Conservation (phyloP, 805 yeast genomes). For the Tetrapisispora iriomotensis region DNA sequence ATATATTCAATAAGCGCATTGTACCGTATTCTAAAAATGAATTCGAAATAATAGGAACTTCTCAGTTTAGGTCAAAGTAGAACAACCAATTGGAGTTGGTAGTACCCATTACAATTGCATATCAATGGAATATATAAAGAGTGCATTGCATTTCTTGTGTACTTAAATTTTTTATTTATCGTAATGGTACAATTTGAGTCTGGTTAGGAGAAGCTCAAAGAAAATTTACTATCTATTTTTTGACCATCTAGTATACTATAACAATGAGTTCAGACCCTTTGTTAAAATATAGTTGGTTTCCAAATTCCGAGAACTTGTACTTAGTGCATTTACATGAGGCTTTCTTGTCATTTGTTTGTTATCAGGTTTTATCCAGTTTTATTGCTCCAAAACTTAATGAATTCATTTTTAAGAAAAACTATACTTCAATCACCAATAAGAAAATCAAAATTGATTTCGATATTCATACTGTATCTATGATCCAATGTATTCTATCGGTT, state of each 20-base stretch:
- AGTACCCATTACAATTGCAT: no score
- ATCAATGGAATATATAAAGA: no score
- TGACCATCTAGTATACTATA: no score
- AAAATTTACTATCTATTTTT: neutral
- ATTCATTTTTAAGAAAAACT: conserved; percentile 41
- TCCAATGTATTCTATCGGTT: conserved; percentile 67
- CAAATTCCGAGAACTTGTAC: conserved; percentile 34
- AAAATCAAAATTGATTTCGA: conserved; percentile 67
- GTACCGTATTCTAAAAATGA: no score
- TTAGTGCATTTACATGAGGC: conserved; percentile 71
- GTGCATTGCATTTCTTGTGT: no score
- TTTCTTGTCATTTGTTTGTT: conserved; percentile 47
- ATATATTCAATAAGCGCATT: no score
- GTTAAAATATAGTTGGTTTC: conserved; percentile 21
- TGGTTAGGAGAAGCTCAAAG: neutral
- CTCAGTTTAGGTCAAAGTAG: no score
- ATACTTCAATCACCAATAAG: conserved; percentile 35
- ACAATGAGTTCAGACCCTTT: conserved; percentile 18
- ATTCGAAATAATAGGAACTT: no score
- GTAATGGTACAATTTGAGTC: no score
- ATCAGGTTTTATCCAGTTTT: conserved; percentile 40
- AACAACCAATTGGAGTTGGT: no score
- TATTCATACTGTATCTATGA: conserved; percentile 81
- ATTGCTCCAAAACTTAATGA: conserved; percentile 45
- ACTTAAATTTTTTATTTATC: no score